Conservation (phyloP, 2,329 filamentous ascomycete genomes). For the Xylariaceae sp. region DNA sequence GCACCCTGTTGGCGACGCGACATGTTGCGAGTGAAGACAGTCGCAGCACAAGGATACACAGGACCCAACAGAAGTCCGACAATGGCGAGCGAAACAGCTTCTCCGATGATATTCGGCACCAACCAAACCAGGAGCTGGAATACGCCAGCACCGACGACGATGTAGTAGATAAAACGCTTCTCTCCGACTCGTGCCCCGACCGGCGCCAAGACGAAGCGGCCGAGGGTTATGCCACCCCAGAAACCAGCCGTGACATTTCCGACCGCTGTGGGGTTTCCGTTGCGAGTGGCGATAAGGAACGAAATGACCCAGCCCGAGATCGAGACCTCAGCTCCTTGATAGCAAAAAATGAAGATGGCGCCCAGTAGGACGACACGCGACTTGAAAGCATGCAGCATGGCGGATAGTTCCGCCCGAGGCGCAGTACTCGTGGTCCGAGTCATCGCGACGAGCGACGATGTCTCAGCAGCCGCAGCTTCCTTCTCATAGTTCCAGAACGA, state of each 20-base stretch:
- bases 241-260: slow-evolving; percentile 76
- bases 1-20: slow-evolving; percentile 57
- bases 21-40: slow-evolving; percentile 59
- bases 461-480: slow-evolving; percentile 43
- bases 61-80: slow-evolving; percentile 75
- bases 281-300: slow-evolving; percentile 70
- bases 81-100: slow-evolving; percentile 63
- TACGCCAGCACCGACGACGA: slow-evolving; percentile 56
- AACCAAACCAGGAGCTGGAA: slow-evolving; percentile 78
- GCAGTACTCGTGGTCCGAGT: slow-evolving; percentile 3
- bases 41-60: slow-evolving; percentile 70
- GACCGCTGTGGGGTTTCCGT: slow-evolving; percentile 65
- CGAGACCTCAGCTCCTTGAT: slow-evolving; percentile 80
- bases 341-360: slow-evolving; percentile 78
- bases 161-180: slow-evolving; percentile 61
- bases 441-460: slow-evolving; percentile 6
- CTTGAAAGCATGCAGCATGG: slow-evolving; percentile 47
- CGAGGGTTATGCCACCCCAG: slow-evolving; percentile 71
- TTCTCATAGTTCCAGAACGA: slow-evolving; percentile 67
- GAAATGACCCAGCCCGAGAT: slow-evolving; percentile 86
- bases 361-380: slow-evolving; percentile 65
- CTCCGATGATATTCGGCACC: slow-evolving; percentile 69
- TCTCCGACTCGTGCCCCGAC: slow-evolving; percentile 67
- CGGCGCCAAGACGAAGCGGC: slow-evolving; percentile 67
- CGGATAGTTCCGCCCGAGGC: slow-evolving; percentile 28